A percentile compares a stretch with the other conserved stretches of the same genome.
phyloP scores from a whole-genome alignment of 768 basidiomycete genomes.

The Sarcomyxa edulis region DNA sequence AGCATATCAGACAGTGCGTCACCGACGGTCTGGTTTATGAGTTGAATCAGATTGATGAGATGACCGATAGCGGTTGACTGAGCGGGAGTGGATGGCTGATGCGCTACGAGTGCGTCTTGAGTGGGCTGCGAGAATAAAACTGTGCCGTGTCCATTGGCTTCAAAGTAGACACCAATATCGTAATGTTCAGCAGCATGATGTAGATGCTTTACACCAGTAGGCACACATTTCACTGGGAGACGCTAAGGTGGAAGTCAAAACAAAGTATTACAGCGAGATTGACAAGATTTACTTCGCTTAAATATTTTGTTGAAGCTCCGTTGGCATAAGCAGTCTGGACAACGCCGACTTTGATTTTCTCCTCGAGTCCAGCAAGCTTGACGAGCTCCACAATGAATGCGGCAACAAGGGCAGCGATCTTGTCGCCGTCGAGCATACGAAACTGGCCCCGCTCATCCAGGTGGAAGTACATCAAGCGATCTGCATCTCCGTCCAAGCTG shows the following conservation, averaged over 20 bases:
- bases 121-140: slow-evolving; percentile 86
- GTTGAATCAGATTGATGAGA: slow-evolving; percentile 67
- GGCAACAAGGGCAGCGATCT: slow-evolving; percentile 92
- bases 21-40: slow-evolving; percentile 98
- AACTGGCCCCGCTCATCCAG: slow-evolving; percentile 73
- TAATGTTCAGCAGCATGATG: slow-evolving; percentile 96
- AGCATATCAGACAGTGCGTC: slow-evolving; percentile 96
- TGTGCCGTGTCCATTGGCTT: slow-evolving; percentile 98
- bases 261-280: not conserved
- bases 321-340: slow-evolving; percentile 99
- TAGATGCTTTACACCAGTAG: slow-evolving; percentile 96
- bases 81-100: slow-evolving; percentile 76
- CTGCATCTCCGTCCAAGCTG: slow-evolving; percentile 96
- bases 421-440: slow-evolving; percentile 95
- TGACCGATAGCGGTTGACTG: slow-evolving; percentile 78
- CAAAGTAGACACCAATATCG: slow-evolving; percentile 97
- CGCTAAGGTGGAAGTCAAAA: slow-evolving; percentile 43
- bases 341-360: slow-evolving; percentile 79
- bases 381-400: slow-evolving; percentile 90
- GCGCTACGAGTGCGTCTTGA: slow-evolving; percentile 48
- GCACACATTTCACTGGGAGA: slow-evolving; percentile 89
- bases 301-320: slow-evolving; percentile 91
- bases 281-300: slow-evolving; percentile 53
- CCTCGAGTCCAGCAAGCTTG: slow-evolving; percentile 76
- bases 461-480: slow-evolving; percentile 95